These are phyloP conservation scores for Ophiostoma australiae DNA, from an alignment of 2,329 filamentous ascomycete genomes.

Conservation along the genomic window DNA sequence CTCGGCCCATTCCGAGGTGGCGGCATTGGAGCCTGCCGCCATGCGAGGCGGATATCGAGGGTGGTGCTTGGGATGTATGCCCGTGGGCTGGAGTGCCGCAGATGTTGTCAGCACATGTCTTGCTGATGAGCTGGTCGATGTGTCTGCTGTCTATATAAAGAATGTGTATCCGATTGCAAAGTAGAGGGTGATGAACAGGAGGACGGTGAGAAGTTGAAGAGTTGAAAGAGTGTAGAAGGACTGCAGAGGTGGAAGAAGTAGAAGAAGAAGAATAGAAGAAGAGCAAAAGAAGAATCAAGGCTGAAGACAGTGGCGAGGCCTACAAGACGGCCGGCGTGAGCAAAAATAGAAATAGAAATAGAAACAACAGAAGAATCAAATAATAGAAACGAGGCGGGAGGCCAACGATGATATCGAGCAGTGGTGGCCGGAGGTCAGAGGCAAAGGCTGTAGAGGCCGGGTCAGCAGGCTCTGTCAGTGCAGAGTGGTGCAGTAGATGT, in stretches of 20 bases:
- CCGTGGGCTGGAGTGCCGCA: background rate
- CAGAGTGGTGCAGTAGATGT: background rate
- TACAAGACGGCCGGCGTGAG: background rate
- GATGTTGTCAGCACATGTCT: conserved; percentile 11
- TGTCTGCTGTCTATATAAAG: background rate
- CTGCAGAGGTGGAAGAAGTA: background rate
- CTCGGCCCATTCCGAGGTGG: conserved; percentile 11
- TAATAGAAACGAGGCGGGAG: background rate
- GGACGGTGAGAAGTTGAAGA: background rate
- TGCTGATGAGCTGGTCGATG: background rate
- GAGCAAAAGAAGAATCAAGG: background rate
- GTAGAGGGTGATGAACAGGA: background rate
- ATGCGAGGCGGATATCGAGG: conserved; percentile 10
- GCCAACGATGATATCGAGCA: background rate
- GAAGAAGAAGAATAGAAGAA: background rate
- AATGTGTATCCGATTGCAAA: background rate
- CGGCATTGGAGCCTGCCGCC: conserved; percentile 15
- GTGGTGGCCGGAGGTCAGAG: background rate
- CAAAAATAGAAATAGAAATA: background rate
- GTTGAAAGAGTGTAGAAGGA: no score
- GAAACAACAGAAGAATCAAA: no score
- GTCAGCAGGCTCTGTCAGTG: background rate
- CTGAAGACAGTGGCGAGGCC: background rate
- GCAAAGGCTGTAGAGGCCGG: background rate
- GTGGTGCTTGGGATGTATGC: conserved; percentile 4